Percentiles rank a stretch among this genome's conserved stretches.
Evolutionary conservation across 768 basidiomycete genomes (phyloP).

Genomic region (Xerocomellus dryophilus): DNA sequence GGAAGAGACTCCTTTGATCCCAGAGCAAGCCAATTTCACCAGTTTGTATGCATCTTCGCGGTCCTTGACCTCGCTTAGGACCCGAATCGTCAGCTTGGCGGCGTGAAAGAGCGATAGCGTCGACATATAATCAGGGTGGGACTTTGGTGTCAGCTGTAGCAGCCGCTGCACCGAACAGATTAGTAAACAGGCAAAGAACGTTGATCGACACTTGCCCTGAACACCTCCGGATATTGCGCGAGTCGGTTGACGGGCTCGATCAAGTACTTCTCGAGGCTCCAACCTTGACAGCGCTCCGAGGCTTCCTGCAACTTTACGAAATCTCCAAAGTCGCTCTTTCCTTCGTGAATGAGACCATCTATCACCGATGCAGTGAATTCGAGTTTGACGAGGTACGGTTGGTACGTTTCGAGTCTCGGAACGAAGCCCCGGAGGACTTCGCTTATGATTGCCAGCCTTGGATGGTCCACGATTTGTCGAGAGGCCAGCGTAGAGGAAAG

Average conservation of each 20-base stretch:
- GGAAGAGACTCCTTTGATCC: slow-evolving; percentile 56
- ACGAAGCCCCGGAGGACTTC: slow-evolving; percentile 60
- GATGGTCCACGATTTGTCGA: slow-evolving; percentile 39
- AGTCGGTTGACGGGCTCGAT: slow-evolving; percentile 75
- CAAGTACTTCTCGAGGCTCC: slow-evolving; percentile 65
- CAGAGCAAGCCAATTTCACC: slow-evolving; percentile 55
- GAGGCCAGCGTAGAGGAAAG: slow-evolving; percentile 50
- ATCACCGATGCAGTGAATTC: slow-evolving; percentile 56
- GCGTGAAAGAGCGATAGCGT: slow-evolving; percentile 64
- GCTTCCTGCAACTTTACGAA: slow-evolving; percentile 71
- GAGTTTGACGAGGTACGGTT: slow-evolving; percentile 78
- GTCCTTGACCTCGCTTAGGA: slow-evolving; percentile 80
- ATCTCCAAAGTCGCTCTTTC: slow-evolving; percentile 75
- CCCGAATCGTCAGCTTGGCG: slow-evolving; percentile 67
- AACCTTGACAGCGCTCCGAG: slow-evolving; percentile 51
- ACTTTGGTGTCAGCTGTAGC: slow-evolving; percentile 62
- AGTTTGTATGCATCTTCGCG: slow-evolving; percentile 85
- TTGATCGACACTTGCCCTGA: slow-evolving; percentile 54
- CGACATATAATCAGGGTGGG: slow-evolving; percentile 67
- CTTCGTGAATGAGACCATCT: slow-evolving; percentile 45
- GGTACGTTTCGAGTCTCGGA: slow-evolving; percentile 72
- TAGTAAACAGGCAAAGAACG: neutral
- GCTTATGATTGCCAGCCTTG: slow-evolving; percentile 53
- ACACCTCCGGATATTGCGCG: slow-evolving; percentile 65
- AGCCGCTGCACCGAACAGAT: slow-evolving; percentile 51